These are phyloP conservation scores for Berberis thunbergii DNA, from an alignment of 164 flowering plant species.

Conservation along the genomic window DNA sequence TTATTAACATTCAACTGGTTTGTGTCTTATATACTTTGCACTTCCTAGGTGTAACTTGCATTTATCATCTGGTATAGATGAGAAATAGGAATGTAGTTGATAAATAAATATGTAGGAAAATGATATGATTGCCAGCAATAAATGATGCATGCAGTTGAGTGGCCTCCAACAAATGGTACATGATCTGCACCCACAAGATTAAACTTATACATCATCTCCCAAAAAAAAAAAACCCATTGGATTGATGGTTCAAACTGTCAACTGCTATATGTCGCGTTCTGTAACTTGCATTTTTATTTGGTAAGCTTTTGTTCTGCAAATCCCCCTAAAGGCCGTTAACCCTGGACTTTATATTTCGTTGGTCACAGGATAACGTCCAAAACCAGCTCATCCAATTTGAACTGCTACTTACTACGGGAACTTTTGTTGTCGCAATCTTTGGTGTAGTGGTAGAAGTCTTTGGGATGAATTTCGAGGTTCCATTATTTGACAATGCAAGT, in stretches of 20 bases:
- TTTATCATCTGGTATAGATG: no score
- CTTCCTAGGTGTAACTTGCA: no score
- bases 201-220: no score
- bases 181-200: no score
- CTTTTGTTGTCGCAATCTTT: conserved; percentile 89
- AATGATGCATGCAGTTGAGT: no score
- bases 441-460: conserved; percentile 94
- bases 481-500: conserved; percentile 42
- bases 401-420: conserved; percentile 84
- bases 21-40: neutral
- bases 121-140: no score
- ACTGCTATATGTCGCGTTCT: no score
- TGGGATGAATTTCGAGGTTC: conserved; percentile 76
- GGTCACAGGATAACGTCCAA: conserved; percentile 77
- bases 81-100: no score
- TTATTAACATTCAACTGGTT: conserved; percentile 77
- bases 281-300: neutral
- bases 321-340: neutral
- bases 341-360: neutral
- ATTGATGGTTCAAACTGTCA: no score
- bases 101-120: no score
- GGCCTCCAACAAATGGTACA: no score
- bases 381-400: conserved; percentile 96
- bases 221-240: no score
- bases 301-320: neutral